These are phyloP conservation scores for Globisporangium nagaii DNA, from an alignment of 352 stramenopile genomes.

Conservation along the genomic window DNA sequence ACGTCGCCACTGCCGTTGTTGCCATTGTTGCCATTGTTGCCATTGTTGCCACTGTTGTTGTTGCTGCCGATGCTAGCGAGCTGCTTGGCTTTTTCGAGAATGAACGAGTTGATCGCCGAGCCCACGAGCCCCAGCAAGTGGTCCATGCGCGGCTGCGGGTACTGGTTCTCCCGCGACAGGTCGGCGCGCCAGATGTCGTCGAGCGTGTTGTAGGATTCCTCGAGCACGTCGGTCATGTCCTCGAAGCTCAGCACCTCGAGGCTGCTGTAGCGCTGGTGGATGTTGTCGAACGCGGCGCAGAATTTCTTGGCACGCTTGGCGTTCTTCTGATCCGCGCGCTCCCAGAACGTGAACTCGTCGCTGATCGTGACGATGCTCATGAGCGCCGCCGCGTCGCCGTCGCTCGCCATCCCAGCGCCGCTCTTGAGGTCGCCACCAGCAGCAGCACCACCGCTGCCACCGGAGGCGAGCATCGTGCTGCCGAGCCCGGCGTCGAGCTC, in stretches of 20 bases:
- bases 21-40: too few species aligned
- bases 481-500: conserved; percentile 70
- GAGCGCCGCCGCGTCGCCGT: conserved; percentile 32
- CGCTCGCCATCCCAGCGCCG: conserved; percentile 16
- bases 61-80: conserved; percentile 14
- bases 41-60: too few species aligned
- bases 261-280: conserved; percentile 71
- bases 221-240: conserved; percentile 84
- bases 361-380: conserved; percentile 77
- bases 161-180: conserved; percentile 52
- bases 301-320: conserved; percentile 75
- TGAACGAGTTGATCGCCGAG: conserved; percentile 64
- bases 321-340: conserved; percentile 46
- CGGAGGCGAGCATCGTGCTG: conserved; percentile 21
- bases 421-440: conserved; percentile 1
- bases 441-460: conserved; percentile 11
- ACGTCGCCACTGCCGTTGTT: too few species aligned
- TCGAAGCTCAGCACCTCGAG: conserved; percentile 57
- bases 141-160: conserved; percentile 85
- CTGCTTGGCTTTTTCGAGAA: conserved; percentile 41
- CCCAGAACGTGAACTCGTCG: conserved; percentile 89
- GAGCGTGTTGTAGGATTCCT: conserved; percentile 78
- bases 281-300: conserved; percentile 67
- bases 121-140: conserved; percentile 84
- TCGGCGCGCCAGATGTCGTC: conserved; percentile 88